Evolutionary conservation across 495 filamentous ascomycete species (phyloP).

Genomic region (Aspergillus sclerotiicarbonarius): DNA sequence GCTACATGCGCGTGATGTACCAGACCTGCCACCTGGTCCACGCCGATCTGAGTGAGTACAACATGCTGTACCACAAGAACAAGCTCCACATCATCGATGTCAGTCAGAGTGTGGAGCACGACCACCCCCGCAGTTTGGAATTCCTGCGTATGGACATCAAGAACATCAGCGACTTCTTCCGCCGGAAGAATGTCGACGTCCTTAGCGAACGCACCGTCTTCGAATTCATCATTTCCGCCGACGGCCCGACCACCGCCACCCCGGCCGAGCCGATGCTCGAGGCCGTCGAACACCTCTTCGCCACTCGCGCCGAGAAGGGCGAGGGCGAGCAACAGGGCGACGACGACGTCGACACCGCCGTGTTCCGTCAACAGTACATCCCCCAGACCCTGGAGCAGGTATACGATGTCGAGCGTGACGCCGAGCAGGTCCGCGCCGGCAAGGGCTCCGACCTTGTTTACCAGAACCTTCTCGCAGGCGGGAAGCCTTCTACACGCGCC

Average conservation of each 20-base stretch:
- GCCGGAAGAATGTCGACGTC: slow-evolving; percentile 74
- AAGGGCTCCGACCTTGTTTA: slow-evolving; percentile 75
- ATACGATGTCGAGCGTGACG: slow-evolving; percentile 92
- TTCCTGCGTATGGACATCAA: slow-evolving; percentile 98
- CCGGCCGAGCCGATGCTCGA: slow-evolving; percentile 42
- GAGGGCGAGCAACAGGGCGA: slow-evolving; percentile 32
- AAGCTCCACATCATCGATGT: slow-evolving; percentile 94
- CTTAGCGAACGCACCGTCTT: slow-evolving; percentile 73
- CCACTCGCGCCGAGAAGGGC: slow-evolving; percentile 38
- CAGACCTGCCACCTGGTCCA: slow-evolving; percentile 88
- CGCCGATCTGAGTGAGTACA: slow-evolving; percentile 96
- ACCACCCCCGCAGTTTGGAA: slow-evolving; percentile 86
- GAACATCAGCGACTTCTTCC: slow-evolving; percentile 90
- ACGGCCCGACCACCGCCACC: slow-evolving; percentile 48
- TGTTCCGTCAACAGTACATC: slow-evolving; percentile 94
- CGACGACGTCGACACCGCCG: slow-evolving; percentile 75
- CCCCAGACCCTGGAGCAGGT: slow-evolving; percentile 92
- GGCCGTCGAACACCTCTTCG: slow-evolving; percentile 50
- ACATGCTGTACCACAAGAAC: slow-evolving; percentile 82
- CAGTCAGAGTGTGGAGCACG: slow-evolving; percentile 93
- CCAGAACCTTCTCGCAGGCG: slow-evolving; percentile 71
- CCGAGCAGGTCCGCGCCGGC: slow-evolving; percentile 68
- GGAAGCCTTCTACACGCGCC: slow-evolving; percentile 45
- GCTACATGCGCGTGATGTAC: slow-evolving; percentile 89
- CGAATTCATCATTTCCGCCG: slow-evolving; percentile 66